phyloP scores from a whole-genome alignment of 1,139 yeast species.

The Candida pseudocylindracea region DNA sequence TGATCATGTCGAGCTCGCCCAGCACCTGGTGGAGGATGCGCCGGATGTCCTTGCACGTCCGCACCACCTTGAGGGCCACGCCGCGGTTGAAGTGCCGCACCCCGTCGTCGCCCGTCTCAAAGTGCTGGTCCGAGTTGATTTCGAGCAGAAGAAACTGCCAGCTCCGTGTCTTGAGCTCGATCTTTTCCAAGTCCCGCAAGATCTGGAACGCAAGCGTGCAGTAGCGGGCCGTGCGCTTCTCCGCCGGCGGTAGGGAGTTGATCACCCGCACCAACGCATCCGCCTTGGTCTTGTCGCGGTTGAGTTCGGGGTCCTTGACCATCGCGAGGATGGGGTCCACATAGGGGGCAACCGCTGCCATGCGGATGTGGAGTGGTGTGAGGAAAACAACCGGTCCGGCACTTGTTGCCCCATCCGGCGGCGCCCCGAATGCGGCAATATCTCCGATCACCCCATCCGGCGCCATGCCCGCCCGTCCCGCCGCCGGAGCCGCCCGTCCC shows the following conservation, averaged over 20 bases:
- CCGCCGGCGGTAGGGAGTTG: slow-evolving; percentile 19
- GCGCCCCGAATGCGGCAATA: too few species aligned
- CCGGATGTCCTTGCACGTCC: slow-evolving; percentile 24
- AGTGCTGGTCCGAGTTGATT: slow-evolving; percentile 20
- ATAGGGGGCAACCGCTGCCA: too few species aligned
- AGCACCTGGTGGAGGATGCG: slow-evolving; percentile 16
- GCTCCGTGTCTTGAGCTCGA: slow-evolving; percentile 21
- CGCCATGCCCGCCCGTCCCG: too few species aligned
- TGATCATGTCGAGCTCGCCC: slow-evolving; percentile 21
- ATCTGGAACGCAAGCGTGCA: slow-evolving; percentile 26
- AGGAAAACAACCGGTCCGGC: too few species aligned
- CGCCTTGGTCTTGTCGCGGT: slow-evolving; percentile 19
- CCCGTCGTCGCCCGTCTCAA: slow-evolving; percentile 7
- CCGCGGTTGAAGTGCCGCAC: slow-evolving; percentile 20
- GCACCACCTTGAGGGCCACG: slow-evolving; percentile 24
- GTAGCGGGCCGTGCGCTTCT: slow-evolving; percentile 22
- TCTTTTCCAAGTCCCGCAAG: slow-evolving; percentile 25
- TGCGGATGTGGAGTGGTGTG: too few species aligned
- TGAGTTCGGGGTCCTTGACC: slow-evolving; percentile 25
- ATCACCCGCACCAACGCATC: slow-evolving; percentile 17
- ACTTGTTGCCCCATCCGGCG: too few species aligned
- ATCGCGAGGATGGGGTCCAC: slow-evolving; percentile 23
- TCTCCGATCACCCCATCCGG: too few species aligned
- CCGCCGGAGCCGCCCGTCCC: too few species aligned
- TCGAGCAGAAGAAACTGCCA: slow-evolving; percentile 40